Evolutionary conservation across 768 basidiomycete species (phyloP).

Genomic region (Boletellus emodensis): DNA sequence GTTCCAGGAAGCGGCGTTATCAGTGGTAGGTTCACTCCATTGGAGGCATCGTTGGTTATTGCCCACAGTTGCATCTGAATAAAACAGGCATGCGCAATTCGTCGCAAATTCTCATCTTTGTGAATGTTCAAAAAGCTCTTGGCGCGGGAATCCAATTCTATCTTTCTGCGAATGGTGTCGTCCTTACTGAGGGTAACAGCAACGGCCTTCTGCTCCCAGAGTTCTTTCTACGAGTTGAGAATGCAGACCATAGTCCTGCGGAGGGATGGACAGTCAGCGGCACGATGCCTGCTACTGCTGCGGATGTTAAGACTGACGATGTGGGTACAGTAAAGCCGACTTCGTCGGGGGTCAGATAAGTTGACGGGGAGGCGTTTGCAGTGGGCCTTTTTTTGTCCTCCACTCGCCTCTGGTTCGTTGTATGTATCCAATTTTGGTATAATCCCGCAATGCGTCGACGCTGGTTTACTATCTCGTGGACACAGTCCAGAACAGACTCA

Average conservation of each 20-base stretch:
- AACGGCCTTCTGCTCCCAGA: conserved; percentile 55
- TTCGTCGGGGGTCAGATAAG: not conserved
- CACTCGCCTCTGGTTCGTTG: not conserved
- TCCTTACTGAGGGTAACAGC: conserved; percentile 76
- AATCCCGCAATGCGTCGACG: too few relatives aligned
- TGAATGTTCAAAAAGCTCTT: conserved; percentile 69
- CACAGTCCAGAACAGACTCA: too few relatives aligned
- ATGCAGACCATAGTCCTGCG: conserved; percentile 23
- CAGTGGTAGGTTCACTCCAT: conserved; percentile 56
- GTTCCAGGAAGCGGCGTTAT: conserved; percentile 60
- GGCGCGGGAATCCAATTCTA: conserved; percentile 69
- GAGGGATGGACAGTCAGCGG: conserved; percentile 21
- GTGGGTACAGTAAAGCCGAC: not conserved
- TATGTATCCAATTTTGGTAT: too few relatives aligned
- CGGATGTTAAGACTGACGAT: not conserved
- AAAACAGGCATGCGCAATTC: conserved; percentile 72
- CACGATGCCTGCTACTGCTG: not conserved
- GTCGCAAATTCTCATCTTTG: conserved; percentile 77
- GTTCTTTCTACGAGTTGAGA: conserved; percentile 71
- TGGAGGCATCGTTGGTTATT: not conserved
- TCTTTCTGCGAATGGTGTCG: conserved; percentile 82
- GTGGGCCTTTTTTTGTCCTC: not conserved
- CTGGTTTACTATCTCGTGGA: too few relatives aligned
- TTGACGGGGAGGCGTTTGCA: not conserved
- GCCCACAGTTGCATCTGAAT: not conserved